These are phyloP conservation scores for Diaporthe citrichinensis DNA, from an alignment of 2,329 filamentous ascomycete genomes.

Conservation along the genomic window DNA sequence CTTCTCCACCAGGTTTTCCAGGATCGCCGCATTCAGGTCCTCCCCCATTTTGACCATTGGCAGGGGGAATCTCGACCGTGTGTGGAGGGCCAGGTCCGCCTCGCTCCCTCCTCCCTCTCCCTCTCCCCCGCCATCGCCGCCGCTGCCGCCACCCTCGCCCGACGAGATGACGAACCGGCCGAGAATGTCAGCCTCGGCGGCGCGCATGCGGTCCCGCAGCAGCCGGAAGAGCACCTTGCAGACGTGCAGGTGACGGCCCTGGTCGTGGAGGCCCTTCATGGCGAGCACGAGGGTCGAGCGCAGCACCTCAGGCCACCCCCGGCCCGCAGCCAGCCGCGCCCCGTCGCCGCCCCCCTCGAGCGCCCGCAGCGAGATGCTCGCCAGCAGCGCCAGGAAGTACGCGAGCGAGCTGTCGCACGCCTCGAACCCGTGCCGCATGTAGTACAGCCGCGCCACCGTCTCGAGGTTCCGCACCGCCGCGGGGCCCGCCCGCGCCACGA, in stretches of 20 bases:
- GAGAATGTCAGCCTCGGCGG: neutral
- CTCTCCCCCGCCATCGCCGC: neutral
- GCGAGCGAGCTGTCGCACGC: neutral
- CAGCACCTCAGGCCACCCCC: slow-evolving; percentile 16
- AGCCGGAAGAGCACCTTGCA: slow-evolving; percentile 16
- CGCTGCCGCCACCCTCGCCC: neutral
- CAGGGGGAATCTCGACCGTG: slow-evolving; percentile 2
- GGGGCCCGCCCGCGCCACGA: neutral
- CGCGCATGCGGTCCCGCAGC: neutral
- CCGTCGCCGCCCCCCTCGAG: slow-evolving; percentile 13
- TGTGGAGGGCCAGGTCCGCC: neutral
- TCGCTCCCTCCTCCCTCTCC: neutral
- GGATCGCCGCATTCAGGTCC: neutral
- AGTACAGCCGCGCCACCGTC: slow-evolving; percentile 21
- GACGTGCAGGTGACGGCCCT: slow-evolving; percentile 18
- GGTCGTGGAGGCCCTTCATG: slow-evolving; percentile 9
- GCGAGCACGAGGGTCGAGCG: slow-evolving; percentile 15
- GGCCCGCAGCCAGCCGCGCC: neutral
- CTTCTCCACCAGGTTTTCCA: slow-evolving; percentile 9
- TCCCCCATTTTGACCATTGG: slow-evolving; percentile 13
- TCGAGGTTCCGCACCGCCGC: slow-evolving; percentile 9
- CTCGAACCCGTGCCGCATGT: slow-evolving; percentile 23
- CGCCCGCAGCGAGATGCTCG: slow-evolving; percentile 16
- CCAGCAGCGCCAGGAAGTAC: slow-evolving; percentile 2
- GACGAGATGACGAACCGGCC: neutral